Conservation (phyloP, 208 protist species). For the Leptomonas pyrrhocoris region DNA sequence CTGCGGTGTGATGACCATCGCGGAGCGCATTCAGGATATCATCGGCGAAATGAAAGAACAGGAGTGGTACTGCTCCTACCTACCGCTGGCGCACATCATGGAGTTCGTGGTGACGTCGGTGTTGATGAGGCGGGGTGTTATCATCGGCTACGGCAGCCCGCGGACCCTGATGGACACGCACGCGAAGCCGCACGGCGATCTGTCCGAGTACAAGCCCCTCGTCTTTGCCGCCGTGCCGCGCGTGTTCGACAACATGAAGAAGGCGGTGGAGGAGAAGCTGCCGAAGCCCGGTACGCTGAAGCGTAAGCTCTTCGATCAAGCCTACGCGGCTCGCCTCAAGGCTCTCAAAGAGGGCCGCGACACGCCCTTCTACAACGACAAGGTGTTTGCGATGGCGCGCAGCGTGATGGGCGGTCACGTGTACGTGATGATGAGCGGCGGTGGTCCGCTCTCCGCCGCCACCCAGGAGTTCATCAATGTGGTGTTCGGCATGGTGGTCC, state of each 20-base stretch:
- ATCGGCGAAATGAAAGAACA: constrained; percentile 56
- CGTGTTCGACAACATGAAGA: constrained; percentile 88
- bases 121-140: constrained; percentile 65
- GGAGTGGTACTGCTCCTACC: constrained; percentile 86
- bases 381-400: constrained; percentile 64
- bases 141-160: constrained; percentile 79
- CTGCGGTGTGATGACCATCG: constrained; percentile 52
- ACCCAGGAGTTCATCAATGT: constrained; percentile 89
- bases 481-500: constrained; percentile 77
- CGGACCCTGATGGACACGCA: constrained; percentile 72
- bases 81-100: constrained; percentile 94
- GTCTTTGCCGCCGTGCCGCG: constrained; percentile 85
- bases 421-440: constrained; percentile 77
- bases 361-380: constrained; percentile 83
- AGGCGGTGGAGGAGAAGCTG: constrained; percentile 72
- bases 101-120: constrained; percentile 75
- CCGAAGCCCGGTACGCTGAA: constrained; percentile 56
- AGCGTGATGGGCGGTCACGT: constrained; percentile 75
- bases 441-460: constrained; percentile 67
- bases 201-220: constrained; percentile 72
- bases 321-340: constrained; percentile 58
- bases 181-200: constrained; percentile 82
- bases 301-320: constrained; percentile 72
- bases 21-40: constrained; percentile 48
- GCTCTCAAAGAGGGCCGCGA: constrained; percentile 74